Base-by-base conservation (phyloP, 2,329 filamentous ascomycete genomes). In the Zelopaecilomyces penicillatus region DNA sequence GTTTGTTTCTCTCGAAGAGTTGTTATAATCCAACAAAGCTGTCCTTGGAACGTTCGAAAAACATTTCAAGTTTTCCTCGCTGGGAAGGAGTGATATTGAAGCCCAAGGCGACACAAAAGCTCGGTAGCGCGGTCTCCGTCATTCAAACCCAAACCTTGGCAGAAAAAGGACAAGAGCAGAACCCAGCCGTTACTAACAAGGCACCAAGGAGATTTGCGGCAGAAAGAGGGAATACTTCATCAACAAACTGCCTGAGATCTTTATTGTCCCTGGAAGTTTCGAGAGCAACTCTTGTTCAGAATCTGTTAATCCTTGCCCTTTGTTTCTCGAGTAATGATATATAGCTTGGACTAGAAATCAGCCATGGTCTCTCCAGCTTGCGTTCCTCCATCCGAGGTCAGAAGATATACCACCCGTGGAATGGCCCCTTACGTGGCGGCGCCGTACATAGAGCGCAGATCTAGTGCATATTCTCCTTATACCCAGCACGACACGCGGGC, bases 311-410 rank as follows among this genome's bases (percentile, higher is more conserved):
- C 19, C 19, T 19, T 19, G 19, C 19, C 19, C 19, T 19, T 19
- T 19, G 19, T 19, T 19, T 19, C 19, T 19, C 19, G 19, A 19
- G 19, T 19, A 19, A 19, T 19, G 19, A 19, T 19, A 19, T 19
- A 19, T 19, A 19, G 19, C 19, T 19, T 19, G 19, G 19, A 19
- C 19, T 19, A 19, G 19, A 19, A 19, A 19, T 19, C 34, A 37
- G 51, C 42, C 40, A 54, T 54, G 52, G 52, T 49, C 34, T 47
- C 51, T 12, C 46, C 48, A 34, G 47, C 49, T 28, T 47, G 46
- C 37, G 47, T 50, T 31, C 43, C 49, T 27, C 43, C 47, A n/a
- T 44, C 37, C 33, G 50, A 47, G 37, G 43, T 44, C 12, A 47
- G 46, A 42, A 42, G 50, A 34, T 52, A 52, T 37, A 35, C 48